Conservation (phyloP, 805 yeast genomes). For the Isabelozyma pseudorhagii region DNA sequence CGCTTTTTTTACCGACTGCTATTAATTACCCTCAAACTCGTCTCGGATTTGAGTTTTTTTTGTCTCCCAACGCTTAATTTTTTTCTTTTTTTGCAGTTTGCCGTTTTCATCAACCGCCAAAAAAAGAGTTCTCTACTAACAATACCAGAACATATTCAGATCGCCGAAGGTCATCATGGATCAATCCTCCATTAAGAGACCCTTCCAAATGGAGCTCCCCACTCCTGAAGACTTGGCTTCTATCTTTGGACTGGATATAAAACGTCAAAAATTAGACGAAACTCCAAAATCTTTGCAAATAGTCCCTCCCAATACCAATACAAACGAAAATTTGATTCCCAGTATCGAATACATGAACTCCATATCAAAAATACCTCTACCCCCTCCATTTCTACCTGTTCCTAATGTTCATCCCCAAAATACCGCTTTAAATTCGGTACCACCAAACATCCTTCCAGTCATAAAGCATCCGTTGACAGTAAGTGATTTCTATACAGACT, state of each 20-base stretch:
- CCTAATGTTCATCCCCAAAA: neutral
- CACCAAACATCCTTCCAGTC: constrained; percentile 33
- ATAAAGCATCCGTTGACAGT: constrained; percentile 27
- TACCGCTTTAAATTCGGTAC: constrained; percentile 21
- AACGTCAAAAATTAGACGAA: constrained; percentile 8
- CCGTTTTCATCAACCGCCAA: neutral
- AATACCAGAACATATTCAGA: neutral
- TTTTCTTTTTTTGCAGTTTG: neutral
- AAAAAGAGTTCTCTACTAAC: no score
- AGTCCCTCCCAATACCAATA: neutral
- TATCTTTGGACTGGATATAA: constrained; percentile 7
- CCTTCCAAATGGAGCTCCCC: constrained; percentile 5
- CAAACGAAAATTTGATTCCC: neutral
- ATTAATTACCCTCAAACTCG: neutral
- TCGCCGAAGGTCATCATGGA: constrained; percentile 1
- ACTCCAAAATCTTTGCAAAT: constrained; percentile 10
- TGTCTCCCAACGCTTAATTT: neutral
- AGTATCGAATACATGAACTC: neutral
- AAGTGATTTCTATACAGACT: constrained; percentile 35
- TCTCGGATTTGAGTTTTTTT: neutral
- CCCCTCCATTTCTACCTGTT: constrained; percentile 17
- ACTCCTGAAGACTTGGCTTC: constrained; percentile 9
- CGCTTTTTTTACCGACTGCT: neutral
- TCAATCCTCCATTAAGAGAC: constrained; percentile 1
- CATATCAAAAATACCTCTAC: constrained; percentile 2